phyloP scores from a whole-genome alignment of 2,329 filamentous ascomycete species.

The Thelonectria rubi region DNA sequence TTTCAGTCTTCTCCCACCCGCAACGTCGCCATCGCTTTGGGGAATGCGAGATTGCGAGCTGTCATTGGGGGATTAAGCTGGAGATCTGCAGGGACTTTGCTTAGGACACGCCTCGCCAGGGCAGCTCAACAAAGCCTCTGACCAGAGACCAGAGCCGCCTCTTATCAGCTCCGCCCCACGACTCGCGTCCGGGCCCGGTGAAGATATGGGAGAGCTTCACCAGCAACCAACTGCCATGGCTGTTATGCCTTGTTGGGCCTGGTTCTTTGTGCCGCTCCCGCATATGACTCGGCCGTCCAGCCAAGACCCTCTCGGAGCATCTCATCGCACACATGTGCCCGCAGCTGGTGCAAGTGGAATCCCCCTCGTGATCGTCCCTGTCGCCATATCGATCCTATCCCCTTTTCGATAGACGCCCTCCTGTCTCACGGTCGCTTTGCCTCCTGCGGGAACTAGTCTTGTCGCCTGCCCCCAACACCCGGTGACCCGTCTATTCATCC shows the following conservation, averaged over 20 bases:
- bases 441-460: slow-evolving; percentile 28
- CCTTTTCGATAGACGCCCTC: slow-evolving; percentile 15
- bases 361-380: slow-evolving; percentile 20
- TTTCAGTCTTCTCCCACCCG: slow-evolving; percentile 1
- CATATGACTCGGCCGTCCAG: slow-evolving; percentile 20
- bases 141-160: neutral
- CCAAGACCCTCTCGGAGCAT: neutral
- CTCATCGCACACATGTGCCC: slow-evolving; percentile 3
- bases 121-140: slow-evolving; percentile 8
- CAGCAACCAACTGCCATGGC: too few relatives aligned
- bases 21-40: too few relatives aligned
- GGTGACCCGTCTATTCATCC: slow-evolving; percentile 34
- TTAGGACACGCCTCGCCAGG: neutral
- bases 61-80: neutral
- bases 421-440: slow-evolving; percentile 5
- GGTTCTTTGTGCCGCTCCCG: neutral
- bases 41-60: too few relatives aligned
- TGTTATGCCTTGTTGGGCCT: neutral
- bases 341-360: slow-evolving; percentile 2
- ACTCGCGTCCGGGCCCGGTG: neutral
- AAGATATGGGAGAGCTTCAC: neutral
- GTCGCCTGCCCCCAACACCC: slow-evolving; percentile 17
- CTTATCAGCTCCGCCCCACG: slow-evolving; percentile 9
- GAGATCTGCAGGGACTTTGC: slow-evolving; percentile 10
- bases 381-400: slow-evolving; percentile 20